phyloP scores from a whole-genome alignment of 495 filamentous ascomycete genomes.

The Astrothelium subdiscretum region DNA sequence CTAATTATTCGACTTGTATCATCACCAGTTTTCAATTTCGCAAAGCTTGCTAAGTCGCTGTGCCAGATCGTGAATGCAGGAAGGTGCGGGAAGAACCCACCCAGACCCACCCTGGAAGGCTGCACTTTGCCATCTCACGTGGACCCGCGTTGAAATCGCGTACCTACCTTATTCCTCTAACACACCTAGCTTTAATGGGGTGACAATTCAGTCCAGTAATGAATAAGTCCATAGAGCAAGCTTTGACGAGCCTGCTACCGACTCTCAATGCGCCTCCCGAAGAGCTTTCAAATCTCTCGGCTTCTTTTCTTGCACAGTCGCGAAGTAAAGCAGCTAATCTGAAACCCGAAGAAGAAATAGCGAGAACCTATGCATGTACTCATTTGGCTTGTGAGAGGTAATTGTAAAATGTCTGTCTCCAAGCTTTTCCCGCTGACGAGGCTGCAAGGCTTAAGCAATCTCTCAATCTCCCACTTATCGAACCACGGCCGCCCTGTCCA shows the following conservation, averaged over 20 bases:
- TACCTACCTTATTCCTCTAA: too few species aligned
- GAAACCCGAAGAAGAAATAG: constrained; percentile 81
- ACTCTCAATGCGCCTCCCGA: constrained; percentile 61
- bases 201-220: too few species aligned
- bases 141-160: background rate
- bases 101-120: too few species aligned
- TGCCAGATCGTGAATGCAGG: too few species aligned
- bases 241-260: constrained; percentile 64
- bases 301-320: constrained; percentile 77
- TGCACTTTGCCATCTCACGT: background rate
- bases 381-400: constrained; percentile 86
- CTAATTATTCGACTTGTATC: background rate
- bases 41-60: background rate
- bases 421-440: too few species aligned
- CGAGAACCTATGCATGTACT: constrained; percentile 75
- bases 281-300: constrained; percentile 63
- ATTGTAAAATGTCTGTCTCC: too few species aligned
- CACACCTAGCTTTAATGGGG: too few species aligned
- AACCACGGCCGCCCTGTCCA: constrained; percentile 69
- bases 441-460: constrained; percentile 65
- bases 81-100: too few species aligned
- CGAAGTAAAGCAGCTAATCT: constrained; percentile 65
- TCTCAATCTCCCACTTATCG: constrained; percentile 74
- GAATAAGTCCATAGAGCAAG: constrained; percentile 66
- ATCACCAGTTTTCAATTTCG: background rate